A percentile compares a stretch with the other conserved stretches of the same genome.
Conservation (phyloP, 2,329 filamentous ascomycete species). For the Penicillium sp. region DNA sequence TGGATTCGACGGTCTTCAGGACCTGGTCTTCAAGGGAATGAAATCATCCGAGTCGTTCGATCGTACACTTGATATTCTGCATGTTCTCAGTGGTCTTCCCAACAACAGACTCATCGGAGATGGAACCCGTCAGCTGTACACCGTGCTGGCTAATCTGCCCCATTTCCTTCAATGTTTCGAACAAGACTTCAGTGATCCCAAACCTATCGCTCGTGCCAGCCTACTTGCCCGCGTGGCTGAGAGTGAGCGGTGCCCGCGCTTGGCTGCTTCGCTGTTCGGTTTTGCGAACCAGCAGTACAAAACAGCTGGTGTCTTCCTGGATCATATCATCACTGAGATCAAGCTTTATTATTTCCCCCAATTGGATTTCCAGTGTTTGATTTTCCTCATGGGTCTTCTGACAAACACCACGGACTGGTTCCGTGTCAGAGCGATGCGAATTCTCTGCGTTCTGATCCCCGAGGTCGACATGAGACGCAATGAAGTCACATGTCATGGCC, state of each 20-base stretch:
- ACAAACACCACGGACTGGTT: constrained; percentile 90
- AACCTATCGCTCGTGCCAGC: constrained; percentile 65
- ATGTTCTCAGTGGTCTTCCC: constrained; percentile 76
- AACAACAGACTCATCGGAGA: constrained; percentile 80
- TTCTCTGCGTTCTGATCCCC: constrained; percentile 81
- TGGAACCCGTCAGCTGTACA: constrained; percentile 78
- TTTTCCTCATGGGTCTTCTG: constrained; percentile 86
- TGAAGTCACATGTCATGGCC: constrained; percentile 86
- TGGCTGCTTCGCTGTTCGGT: constrained; percentile 69
- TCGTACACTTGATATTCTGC: constrained; percentile 73
- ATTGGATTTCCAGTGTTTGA: constrained; percentile 80
- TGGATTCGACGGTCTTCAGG: constrained; percentile 80
- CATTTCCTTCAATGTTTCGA: constrained; percentile 81
- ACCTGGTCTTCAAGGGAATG: constrained; percentile 85
- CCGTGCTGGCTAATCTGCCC: constrained; percentile 88
- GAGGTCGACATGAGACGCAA: constrained; percentile 91
- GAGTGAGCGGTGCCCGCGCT: constrained; percentile 65
- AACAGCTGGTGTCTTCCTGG: constrained; percentile 73
- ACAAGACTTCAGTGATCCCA: constrained; percentile 56
- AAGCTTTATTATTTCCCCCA: constrained; percentile 77
- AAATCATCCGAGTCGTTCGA: constrained; percentile 83
- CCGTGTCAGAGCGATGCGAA: constrained; percentile 88
- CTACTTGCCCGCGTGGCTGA: constrained; percentile 73
- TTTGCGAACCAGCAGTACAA: constrained; percentile 70
- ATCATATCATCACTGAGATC: constrained; percentile 72